Evolutionary conservation across 169 alveolate species (phyloP), one percentile per base, ranked within the genome.

Genomic region (Cryptosporidium parvum): DNA sequence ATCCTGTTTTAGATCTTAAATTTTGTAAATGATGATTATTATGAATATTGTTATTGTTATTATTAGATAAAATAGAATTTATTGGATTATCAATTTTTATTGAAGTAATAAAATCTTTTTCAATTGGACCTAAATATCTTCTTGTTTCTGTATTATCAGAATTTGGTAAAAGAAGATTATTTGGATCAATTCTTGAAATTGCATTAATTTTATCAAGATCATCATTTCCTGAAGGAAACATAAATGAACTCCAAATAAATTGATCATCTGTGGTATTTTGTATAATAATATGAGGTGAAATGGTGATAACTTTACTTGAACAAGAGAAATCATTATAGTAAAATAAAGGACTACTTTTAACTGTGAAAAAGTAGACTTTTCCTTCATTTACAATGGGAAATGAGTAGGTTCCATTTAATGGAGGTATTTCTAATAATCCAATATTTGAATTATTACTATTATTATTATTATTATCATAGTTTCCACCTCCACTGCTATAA

Each of bases 351-450:
- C 70, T 53, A 35, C 70, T 73, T 42, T 73, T 73, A 3, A 73
- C 86, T 31, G 86, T 73, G 23, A 73, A 73, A 16, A 31, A 73
- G 35, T 73, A 62, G n/a, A 65, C 73, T 62, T 44, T 65, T 26
- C 56, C 56, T 45, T 62, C 75, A 62, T 45, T 80, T 7, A 62
- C 39, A 62, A 80, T 80, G 5, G 89, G 89, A 62, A 80, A 80
- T 62, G 89, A 80, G 53, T 80, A 62, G 3, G 89, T 62, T 14
- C 67, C 45, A 4, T 62, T 51, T 7, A 59, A 0, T 10, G 80
- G 65, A 12, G 89, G 89, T 14, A 80, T 80, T 18, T 80, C 89
- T 2, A 80, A 21, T 35, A 80, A 37, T 16, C 89, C 89, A 35
- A 80, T 62, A 65, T 65, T 73, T 12, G 86, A 73, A 35, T 35